Evolutionary conservation across 2,329 filamentous ascomycete species (phyloP), one percentile per base, ranked within the genome.

Genomic region (Ambrosiella cleistominuta): DNA sequence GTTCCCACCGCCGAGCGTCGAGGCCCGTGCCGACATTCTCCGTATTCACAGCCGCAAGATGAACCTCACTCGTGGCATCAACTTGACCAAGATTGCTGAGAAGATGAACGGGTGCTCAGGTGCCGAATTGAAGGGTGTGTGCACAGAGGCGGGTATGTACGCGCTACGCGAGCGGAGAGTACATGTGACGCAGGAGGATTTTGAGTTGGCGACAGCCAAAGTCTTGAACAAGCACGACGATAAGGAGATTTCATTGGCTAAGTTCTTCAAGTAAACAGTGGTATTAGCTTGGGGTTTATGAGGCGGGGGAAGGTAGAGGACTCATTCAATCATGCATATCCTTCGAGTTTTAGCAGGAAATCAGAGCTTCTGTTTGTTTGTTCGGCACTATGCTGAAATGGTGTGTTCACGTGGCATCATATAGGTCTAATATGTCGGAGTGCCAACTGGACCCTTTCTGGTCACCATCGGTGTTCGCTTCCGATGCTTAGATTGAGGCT

Each of bases 31-130:
- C 65, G 93, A 98, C 71, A 98, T 98, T 74, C 78, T 98, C 64
- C 86, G 93, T 64, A 98, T 98, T 66, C 93, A 98, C 75, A 94
- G 86, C 65, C 82, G 93, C 66, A 95, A 90, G 73, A 98, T 98
- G 93, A 98, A 98, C 74, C 72, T 98, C 66, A 98, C 93, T 12
- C 82, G 93, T 67, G 93, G 93, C 56, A 97, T 98, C 75, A 95
- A 98, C 73, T 76, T 98, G 63, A 95, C 81, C 66, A 98, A 98
- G 82, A 95, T 97, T 66, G 93, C 93, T 37, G 93, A 98, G 77
- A 97, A 97, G 81, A 98, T 98, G 93, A 96, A 96, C 67, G 93
- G 93, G 56, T 98, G 93, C 72, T 96, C 90, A 2, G 93, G 93
- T 61, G 93, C 93, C 57, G 93, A 98, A 73, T 74, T 98, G 65